These are phyloP conservation scores for Suhomyces panamericanus DNA, from an alignment of 1,139 yeast species.

Conservation along the genomic window DNA sequence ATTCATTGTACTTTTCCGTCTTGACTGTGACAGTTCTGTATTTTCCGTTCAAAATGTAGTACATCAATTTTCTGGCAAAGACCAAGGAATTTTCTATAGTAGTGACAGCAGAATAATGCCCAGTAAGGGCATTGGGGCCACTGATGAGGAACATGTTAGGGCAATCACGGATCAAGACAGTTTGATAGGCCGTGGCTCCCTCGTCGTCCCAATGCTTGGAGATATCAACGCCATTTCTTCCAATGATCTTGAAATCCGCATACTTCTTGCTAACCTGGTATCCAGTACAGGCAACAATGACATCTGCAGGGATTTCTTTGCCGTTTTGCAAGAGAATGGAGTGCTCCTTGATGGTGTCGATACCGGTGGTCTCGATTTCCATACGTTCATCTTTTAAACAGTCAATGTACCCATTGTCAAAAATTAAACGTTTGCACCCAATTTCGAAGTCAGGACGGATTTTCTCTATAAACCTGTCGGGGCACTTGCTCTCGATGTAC, in stretches of 20 bases:
- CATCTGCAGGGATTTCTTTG: constrained; percentile 33
- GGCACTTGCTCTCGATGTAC: constrained; percentile 37
- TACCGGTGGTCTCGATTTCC: constrained; percentile 26
- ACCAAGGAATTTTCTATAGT: constrained; percentile 41
- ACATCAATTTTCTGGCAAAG: constrained; percentile 27
- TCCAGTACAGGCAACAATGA: constrained; percentile 49
- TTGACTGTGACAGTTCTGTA: constrained; percentile 34
- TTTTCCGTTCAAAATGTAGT: constrained; percentile 32
- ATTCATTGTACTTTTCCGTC: constrained; percentile 34
- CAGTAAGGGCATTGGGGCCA: constrained; percentile 48
- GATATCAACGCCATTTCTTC: constrained; percentile 29
- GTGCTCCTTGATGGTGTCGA: constrained; percentile 30
- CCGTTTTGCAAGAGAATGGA: constrained; percentile 35
- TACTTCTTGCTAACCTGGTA: constrained; percentile 29
- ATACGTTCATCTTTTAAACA: constrained; percentile 34
- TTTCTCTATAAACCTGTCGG: constrained; percentile 33
- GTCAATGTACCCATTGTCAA: constrained; percentile 40
- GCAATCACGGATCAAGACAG: constrained; percentile 32
- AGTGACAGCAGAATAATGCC: constrained; percentile 45
- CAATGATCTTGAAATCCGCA: constrained; percentile 24
- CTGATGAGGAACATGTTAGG: constrained; percentile 41
- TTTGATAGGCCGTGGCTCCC: constrained; percentile 40
- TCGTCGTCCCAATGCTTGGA: constrained; percentile 30
- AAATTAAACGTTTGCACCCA: constrained; percentile 47
- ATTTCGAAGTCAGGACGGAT: constrained; percentile 42